Evolutionary conservation across 2,329 filamentous ascomycete species (phyloP).

Genomic region (Didymella pinodella): DNA sequence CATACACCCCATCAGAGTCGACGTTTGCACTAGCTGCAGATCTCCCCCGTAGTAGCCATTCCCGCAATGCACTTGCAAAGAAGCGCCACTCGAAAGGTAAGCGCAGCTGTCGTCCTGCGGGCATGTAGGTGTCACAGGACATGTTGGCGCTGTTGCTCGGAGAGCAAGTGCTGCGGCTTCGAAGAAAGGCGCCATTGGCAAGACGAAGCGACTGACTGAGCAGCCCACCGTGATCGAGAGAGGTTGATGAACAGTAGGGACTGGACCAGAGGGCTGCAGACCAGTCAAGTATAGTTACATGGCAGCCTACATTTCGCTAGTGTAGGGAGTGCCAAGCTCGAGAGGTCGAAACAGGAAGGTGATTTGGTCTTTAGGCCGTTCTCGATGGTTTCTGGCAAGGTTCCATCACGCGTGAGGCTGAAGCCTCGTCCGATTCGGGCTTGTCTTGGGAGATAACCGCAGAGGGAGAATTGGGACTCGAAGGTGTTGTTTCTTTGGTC

Average conservation of each 20-base stretch:
- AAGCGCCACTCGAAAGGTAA: not conserved
- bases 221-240: not conserved
- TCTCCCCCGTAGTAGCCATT: slow-evolving; percentile 11
- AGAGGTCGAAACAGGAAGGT: not conserved
- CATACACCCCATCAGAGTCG: slow-evolving; percentile 3
- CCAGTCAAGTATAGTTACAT: not conserved
- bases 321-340: not conserved
- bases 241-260: not conserved
- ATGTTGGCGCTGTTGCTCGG: not conserved
- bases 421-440: not conserved
- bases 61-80: slow-evolving; percentile 6
- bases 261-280: not conserved
- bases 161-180: not conserved
- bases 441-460: not conserved
- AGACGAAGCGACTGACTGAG: no score
- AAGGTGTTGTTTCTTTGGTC: not conserved
- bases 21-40: slow-evolving; percentile 5
- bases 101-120: slow-evolving; percentile 8
- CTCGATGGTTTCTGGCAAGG: not conserved
- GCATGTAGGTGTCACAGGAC: slow-evolving; percentile 1
- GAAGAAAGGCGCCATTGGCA: not conserved
- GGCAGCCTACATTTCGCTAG: not conserved
- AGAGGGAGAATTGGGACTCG: not conserved
- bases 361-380: not conserved
- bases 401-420: not conserved